Percentiles rank a stretch among this genome's conserved stretches.
These are phyloP conservation scores for Kluyveromyces nonfermentans DNA, from an alignment of 805 yeast genomes.

Conservation along the genomic window DNA sequence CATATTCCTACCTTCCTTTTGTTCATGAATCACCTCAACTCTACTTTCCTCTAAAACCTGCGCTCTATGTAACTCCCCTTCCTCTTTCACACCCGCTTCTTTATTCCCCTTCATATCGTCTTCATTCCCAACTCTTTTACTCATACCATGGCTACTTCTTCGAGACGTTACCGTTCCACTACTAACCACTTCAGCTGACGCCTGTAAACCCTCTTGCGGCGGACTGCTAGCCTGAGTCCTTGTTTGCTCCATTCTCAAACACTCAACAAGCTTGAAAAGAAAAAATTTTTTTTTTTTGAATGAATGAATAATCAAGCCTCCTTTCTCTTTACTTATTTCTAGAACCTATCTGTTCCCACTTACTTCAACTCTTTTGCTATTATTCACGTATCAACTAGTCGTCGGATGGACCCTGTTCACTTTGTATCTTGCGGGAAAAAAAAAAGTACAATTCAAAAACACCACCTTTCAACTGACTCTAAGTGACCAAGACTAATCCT, in stretches of 20 bases:
- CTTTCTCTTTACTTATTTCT: no score
- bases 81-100: conserved; percentile 4
- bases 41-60: conserved; percentile 8
- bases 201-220: conserved; percentile 7
- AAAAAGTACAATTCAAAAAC: no score
- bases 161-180: background rate
- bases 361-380: no score
- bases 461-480: no score
- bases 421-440: no score
- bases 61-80: conserved; percentile 3
- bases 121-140: background rate
- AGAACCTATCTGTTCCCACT: no score
- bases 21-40: background rate
- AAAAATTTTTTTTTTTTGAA: background rate
- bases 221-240: conserved; percentile 15
- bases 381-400: no score
- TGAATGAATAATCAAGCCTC: background rate
- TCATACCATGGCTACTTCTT: background rate
- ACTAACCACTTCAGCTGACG: conserved; percentile 3
- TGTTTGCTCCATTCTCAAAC: conserved; percentile 13
- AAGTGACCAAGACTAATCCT: no score
- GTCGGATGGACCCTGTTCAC: no score
- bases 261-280: no score
- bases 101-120: background rate
- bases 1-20: conserved; percentile 9